These are phyloP conservation scores for Debaryomyces hansenii DNA, from an alignment of 805 yeast species.

Conservation along the genomic window DNA sequence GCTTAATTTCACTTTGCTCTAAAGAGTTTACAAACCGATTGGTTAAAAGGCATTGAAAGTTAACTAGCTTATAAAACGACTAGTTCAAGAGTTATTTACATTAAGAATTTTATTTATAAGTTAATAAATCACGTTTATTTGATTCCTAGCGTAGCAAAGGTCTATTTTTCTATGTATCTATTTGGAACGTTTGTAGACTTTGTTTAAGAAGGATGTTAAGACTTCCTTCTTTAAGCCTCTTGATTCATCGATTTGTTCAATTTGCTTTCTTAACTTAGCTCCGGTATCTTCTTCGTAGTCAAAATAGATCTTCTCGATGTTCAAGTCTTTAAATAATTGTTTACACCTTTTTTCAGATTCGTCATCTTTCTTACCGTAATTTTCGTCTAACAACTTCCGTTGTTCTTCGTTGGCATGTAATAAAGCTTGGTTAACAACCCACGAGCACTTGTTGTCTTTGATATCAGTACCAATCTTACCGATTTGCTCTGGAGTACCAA, in stretches of 20 bases:
- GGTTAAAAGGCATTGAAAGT: neutral
- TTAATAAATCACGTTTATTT: neutral
- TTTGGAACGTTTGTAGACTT: conserved; percentile 92
- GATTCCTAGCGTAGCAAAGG: neutral
- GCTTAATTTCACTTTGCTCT: conserved; percentile 20
- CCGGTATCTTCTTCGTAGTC: conserved; percentile 84
- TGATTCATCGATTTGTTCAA: conserved; percentile 77
- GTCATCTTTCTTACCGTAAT: conserved; percentile 85
- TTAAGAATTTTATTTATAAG: neutral
- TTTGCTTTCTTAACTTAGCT: conserved; percentile 58
- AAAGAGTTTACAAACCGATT: too few species aligned
- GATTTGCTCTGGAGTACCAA: conserved; percentile 94
- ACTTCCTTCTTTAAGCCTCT: conserved; percentile 92
- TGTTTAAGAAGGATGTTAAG: conserved; percentile 79
- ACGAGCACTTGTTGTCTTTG: conserved; percentile 96
- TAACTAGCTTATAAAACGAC: conserved; percentile 2
- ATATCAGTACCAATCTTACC: conserved; percentile 99
- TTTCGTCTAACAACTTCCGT: conserved; percentile 75
- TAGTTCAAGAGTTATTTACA: neutral
- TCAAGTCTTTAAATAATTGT: conserved; percentile 69
- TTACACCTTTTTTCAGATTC: conserved; percentile 68
- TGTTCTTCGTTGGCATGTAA: conserved; percentile 76
- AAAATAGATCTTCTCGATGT: conserved; percentile 67
- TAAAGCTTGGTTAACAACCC: conserved; percentile 95
- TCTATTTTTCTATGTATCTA: conserved; percentile 28